These are phyloP conservation scores for Sugiyamaella boreocaroliniensis DNA, from an alignment of 805 yeast genomes.

Conservation along the genomic window DNA sequence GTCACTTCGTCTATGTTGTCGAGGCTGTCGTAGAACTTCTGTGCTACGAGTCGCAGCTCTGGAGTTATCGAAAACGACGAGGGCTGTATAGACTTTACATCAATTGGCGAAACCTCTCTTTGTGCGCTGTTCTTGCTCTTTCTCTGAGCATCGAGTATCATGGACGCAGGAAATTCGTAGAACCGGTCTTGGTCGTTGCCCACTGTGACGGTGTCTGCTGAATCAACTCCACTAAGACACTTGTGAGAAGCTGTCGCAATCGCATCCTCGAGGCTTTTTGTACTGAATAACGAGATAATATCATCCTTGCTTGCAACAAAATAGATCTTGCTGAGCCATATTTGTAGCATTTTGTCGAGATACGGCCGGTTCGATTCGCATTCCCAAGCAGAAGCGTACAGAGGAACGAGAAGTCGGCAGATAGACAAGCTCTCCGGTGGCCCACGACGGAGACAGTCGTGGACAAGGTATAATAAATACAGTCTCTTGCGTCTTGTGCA, in stretches of 20 bases:
- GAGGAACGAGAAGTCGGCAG: background rate
- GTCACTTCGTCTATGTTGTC: background rate
- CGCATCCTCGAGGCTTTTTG: background rate
- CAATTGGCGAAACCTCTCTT: background rate
- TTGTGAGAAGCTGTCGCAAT: background rate
- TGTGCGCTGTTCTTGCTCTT: too few relatives aligned
- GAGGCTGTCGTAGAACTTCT: constrained; percentile 2
- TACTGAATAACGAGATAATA: background rate
- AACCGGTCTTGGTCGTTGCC: background rate
- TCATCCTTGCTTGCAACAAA: background rate
- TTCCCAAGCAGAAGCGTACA: background rate
- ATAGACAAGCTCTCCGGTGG: background rate
- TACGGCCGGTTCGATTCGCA: background rate
- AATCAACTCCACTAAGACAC: background rate
- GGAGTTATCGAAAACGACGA: background rate
- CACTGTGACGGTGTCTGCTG: too few relatives aligned
- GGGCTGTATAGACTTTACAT: background rate
- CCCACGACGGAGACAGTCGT: constrained; percentile 13
- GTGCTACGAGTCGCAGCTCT: background rate
- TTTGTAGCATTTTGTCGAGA: background rate
- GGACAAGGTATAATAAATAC: constrained; percentile 15
- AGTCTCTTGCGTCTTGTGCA: constrained; percentile 4
- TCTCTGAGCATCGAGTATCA: background rate
- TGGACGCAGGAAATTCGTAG: background rate
- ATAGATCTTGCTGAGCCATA: background rate